Evolutionary conservation across 768 basidiomycete genomes (phyloP), one percentile per base, ranked within the genome.

Genomic region (Nidula microcarpa): DNA sequence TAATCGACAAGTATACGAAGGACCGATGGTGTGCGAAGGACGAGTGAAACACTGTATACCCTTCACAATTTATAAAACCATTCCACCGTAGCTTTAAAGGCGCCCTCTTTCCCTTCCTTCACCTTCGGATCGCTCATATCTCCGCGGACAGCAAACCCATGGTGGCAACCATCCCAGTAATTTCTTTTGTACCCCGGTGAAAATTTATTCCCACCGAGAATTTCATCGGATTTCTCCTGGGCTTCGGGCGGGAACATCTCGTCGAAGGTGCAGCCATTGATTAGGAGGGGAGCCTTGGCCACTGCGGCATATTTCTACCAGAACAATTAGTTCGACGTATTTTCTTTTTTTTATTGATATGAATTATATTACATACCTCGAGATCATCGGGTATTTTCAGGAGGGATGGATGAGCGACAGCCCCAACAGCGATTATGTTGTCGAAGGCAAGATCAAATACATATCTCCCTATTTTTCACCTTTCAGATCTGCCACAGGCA

Each of bases 371-470:
- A 53, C 59, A n/a, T 47, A 83, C 85, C 73, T 88, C 74, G 44
- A 91, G 73, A 68, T 91, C 89, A 0, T 64, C 71, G 11, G 85
- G 84, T 34, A 78, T 54, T 36, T 80, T 51, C 47, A 88, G 73
- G n/a, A 82, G 71, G 0, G 87, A 85, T 9, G 86, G 87, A 68
- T 89, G 87, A 0, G 79, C 65, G 50, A 76, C 73, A 6, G 74
- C 79, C 9, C 72, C 70, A 32, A 70, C 84, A 48, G 77, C 65
- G 64, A 81, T 72, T 44, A 73, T 55, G 55, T 76, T 73, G 1
- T 82, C 80, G 59, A 85, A 79, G 2, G 82, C 82, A 49, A 87
- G 75, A 59, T 87, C 77, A 70, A 86, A 84, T 37, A 74, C 76
- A 50, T 81, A 81, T 46, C 83, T 81, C 14, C 66, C 81, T 82